These are phyloP conservation scores for Candida tropicalis DNA, from an alignment of 1,139 yeast genomes.

Conservation along the genomic window DNA sequence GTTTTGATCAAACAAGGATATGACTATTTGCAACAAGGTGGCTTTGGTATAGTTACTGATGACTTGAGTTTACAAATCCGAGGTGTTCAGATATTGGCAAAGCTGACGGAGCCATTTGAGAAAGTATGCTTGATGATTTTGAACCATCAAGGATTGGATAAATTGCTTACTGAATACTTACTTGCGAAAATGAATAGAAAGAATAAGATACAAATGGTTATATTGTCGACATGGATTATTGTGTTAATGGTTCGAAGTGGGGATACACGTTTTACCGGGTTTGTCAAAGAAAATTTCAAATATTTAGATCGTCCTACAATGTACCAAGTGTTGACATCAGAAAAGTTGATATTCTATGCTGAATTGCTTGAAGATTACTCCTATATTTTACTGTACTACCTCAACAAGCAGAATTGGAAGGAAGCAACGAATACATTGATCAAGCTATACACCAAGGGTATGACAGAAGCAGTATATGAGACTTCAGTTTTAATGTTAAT, in stretches of 20 bases:
- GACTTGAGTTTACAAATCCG: slow-evolving; percentile 33
- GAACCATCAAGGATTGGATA: slow-evolving; percentile 36
- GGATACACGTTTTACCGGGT: slow-evolving; percentile 41
- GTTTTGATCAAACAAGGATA: slow-evolving; percentile 70
- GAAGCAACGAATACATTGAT: slow-evolving; percentile 64
- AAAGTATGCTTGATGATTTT: slow-evolving; percentile 66
- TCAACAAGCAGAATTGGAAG: slow-evolving; percentile 71
- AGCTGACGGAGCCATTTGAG: slow-evolving; percentile 71
- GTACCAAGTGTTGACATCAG: slow-evolving; percentile 72
- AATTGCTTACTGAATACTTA: slow-evolving; percentile 57
- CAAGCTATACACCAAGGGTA: slow-evolving; percentile 41
- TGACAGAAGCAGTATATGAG: slow-evolving; percentile 54
- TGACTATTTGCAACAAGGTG: slow-evolving; percentile 47
- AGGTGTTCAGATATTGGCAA: slow-evolving; percentile 69
- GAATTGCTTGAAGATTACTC: slow-evolving; percentile 67
- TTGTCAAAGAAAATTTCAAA: slow-evolving; percentile 52
- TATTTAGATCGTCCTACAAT: slow-evolving; percentile 64
- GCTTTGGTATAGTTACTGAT: slow-evolving; percentile 36
- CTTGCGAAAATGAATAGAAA: slow-evolving; percentile 46
- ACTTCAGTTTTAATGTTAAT: slow-evolving; percentile 69
- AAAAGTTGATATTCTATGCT: slow-evolving; percentile 69
- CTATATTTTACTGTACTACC: slow-evolving; percentile 69
- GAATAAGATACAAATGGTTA: slow-evolving; percentile 54
- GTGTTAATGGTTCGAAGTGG: slow-evolving; percentile 49
- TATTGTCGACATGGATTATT: slow-evolving; percentile 83